These are phyloP conservation scores for Blastocrithidia nonstop DNA, from an alignment of 208 protist genomes.

Conservation along the genomic window DNA sequence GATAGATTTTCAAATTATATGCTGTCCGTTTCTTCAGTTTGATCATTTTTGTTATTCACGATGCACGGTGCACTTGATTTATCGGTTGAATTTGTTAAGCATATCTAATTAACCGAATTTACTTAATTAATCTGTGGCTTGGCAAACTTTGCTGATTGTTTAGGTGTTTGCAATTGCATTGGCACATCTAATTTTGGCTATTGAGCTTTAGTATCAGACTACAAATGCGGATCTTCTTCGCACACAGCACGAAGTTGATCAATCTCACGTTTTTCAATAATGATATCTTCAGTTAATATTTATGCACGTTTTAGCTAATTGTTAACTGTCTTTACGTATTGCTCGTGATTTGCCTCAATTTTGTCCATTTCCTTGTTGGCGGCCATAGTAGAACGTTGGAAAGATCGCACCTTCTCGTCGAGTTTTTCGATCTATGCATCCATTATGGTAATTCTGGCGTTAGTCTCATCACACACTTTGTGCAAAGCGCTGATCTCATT, in stretches of 20 bases:
- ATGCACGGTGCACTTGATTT: no score
- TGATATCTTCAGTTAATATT: constrained; percentile 4
- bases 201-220: no score
- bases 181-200: no score
- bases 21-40: no score
- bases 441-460: constrained; percentile 24
- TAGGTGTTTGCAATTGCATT: no score
- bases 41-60: no score
- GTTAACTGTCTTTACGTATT: neutral
- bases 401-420: constrained; percentile 19
- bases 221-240: no score
- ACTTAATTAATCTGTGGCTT: no score
- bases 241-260: neutral
- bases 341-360: constrained; percentile 1
- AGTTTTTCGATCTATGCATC: constrained; percentile 51
- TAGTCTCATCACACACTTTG: constrained; percentile 22
- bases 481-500: constrained; percentile 42
- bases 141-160: no score
- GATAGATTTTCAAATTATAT: no score
- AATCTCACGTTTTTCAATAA: neutral
- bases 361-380: constrained; percentile 24
- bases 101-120: no score
- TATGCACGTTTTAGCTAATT: constrained; percentile 4
- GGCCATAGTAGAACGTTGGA: constrained; percentile 33
- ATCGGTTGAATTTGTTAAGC: no score